Base-by-base conservation (phyloP, 176 grass and related monocot species). In the Eleusine coracana region DNA sequence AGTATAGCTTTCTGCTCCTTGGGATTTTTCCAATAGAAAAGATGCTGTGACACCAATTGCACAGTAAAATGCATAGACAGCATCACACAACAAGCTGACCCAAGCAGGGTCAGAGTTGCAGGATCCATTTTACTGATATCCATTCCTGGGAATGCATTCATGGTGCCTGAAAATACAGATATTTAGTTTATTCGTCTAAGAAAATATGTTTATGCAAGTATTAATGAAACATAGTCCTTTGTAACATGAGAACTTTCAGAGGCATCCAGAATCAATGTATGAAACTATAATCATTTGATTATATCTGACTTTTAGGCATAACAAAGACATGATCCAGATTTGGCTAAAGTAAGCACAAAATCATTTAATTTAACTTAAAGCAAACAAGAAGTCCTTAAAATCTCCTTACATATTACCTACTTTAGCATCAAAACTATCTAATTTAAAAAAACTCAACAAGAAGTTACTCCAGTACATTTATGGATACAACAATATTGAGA, bases 11-110 rank as follows among this genome's bases (percentile, higher is more conserved):
- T 99, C 87, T 99, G 96, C 82, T 99, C 96, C 87, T 99, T 96
- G 48, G 96, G 85, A 68, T 96, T 99, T 80, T 99, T 96, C 96
- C 96, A 99, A 55, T 99, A 99, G 86, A 99, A 99, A 71, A 99
- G 87, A 90, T 99, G 96, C 34, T 99, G 96, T 39, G 93, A 91
- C 56, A 96, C 72, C 81, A 99, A 86, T 39, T 99, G 96, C 58
- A 99, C 79, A 21, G 96, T 99, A 71, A 99, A 99, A 90, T 99
- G 96, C 85, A 99, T 75, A 5, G 96, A 87, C 10, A 99, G 67
- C 91, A 99, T 96, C 50, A 96, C 96, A 85, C 96, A 94, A 58
- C 85, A 88, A 59, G 96, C 96, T 75, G 96, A 89, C 86, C 83
- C 91, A 37, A 99, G 80, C 48, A 99, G 91, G 39, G 93, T 99